phyloP scores from a whole-genome alignment of 2,329 filamentous ascomycete genomes.

The Trichoderma simmonsii region DNA sequence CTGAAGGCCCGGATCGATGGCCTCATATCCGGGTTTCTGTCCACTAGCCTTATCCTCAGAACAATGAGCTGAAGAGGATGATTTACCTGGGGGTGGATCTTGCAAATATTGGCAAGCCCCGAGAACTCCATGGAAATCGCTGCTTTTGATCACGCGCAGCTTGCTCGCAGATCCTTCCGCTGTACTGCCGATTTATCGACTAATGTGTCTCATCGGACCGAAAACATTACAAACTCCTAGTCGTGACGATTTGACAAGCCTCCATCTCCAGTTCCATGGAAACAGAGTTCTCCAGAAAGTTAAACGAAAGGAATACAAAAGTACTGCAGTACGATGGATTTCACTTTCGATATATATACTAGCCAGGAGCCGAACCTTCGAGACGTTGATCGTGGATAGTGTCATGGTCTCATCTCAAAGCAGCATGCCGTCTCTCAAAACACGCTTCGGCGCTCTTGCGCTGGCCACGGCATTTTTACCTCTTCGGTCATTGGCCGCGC shows the following conservation, averaged over 20 bases:
- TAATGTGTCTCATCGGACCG: conserved; percentile 1
- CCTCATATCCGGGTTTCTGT: too few relatives aligned
- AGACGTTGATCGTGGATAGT: background rate
- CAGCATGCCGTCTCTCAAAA: background rate
- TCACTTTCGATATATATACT: background rate
- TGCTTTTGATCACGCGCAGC: background rate
- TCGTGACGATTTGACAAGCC: background rate
- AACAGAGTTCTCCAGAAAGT: background rate
- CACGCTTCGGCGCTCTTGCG: background rate
- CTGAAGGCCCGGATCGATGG: background rate
- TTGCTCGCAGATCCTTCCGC: background rate
- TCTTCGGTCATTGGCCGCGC: background rate
- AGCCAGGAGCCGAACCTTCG: too few relatives aligned
- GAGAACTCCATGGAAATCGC: background rate
- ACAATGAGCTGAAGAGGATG: background rate
- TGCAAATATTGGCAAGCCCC: background rate
- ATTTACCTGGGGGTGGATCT: background rate
- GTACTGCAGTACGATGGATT: background rate
- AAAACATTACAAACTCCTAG: background rate
- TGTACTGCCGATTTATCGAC: background rate
- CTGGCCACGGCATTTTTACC: background rate
- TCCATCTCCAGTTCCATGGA: background rate
- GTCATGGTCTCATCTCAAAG: background rate
- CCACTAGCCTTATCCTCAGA: background rate
- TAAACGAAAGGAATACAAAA: background rate